Evolutionary conservation across 352 stramenopile species (phyloP).

Genomic region (Pythium aquatile): DNA sequence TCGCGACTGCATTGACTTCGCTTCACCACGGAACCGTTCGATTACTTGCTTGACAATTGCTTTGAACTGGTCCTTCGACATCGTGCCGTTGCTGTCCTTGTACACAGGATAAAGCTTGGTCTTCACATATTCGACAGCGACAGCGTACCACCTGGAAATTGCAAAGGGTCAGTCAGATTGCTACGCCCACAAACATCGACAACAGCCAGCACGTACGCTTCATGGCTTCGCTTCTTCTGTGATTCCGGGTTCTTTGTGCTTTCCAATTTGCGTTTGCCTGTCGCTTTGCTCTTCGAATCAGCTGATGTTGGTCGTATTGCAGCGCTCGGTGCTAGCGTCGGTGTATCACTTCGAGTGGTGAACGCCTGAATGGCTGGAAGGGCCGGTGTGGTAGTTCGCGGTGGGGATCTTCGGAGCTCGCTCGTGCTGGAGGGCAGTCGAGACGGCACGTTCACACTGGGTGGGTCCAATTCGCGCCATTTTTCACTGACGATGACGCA

Average conservation of each 20-base stretch:
- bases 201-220: slow-evolving; percentile 2
- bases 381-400: not conserved
- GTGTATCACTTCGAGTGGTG: not conserved
- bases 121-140: slow-evolving; percentile 78
- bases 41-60: slow-evolving; percentile 71
- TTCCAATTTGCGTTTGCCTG: not conserved
- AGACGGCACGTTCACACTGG: not conserved
- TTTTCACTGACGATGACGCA: slow-evolving; percentile 21
- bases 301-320: not conserved
- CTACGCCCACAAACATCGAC: not conserved
- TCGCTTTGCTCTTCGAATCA: slow-evolving; percentile 9
- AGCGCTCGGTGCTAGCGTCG: not conserved
- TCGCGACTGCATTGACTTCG: slow-evolving; percentile 55
- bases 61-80: slow-evolving; percentile 80
- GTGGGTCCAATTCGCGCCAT: slow-evolving; percentile 23
- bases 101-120: slow-evolving; percentile 78
- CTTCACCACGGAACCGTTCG: slow-evolving; percentile 56
- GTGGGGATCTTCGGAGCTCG: not conserved
- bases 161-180: too few species aligned
- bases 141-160: slow-evolving; percentile 38
- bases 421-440: not conserved
- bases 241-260: not conserved
- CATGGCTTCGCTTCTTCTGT: not conserved
- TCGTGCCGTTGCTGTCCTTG: slow-evolving; percentile 51
- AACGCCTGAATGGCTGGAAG: slow-evolving; percentile 21